Conservation (phyloP, 345 rosid genomes). For the Rhodamnia rubescens region DNA sequence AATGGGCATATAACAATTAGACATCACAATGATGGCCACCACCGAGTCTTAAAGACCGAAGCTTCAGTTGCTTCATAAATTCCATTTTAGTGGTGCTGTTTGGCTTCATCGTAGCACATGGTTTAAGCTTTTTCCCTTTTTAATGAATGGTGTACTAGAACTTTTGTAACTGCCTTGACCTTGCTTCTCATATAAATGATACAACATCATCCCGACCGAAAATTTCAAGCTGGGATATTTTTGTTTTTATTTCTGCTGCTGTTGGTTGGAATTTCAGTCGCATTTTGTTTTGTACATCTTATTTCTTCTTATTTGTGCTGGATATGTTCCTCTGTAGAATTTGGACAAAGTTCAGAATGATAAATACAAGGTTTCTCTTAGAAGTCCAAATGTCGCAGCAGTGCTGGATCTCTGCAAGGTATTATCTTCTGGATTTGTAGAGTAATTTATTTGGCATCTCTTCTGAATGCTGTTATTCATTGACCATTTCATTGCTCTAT, state of each 20-base stretch:
- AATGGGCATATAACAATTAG: not conserved
- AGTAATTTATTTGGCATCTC: not conserved
- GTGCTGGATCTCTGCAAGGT: constrained; percentile 88
- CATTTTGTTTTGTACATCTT: not conserved
- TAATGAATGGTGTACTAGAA: not conserved
- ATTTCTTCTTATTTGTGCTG: not conserved
- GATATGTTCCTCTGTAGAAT: constrained; percentile 36
- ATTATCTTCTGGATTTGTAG: constrained; percentile 4
- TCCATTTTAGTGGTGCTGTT: not conserved
- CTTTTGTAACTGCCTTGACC: not conserved
- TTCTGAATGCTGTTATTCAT: not conserved
- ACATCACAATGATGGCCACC: not conserved
- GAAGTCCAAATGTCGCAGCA: constrained; percentile 56
- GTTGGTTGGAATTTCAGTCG: not conserved
- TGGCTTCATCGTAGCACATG: not conserved
- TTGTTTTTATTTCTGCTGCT: not conserved
- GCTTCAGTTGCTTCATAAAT: not conserved
- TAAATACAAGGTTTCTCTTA: constrained; percentile 56
- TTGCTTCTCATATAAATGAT: not conserved
- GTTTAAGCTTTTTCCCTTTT: not conserved
- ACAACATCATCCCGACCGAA: not conserved
- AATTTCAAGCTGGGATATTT: not conserved
- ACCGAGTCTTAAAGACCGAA: not conserved
- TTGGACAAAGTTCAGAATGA: constrained; percentile 56
- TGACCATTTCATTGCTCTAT: not conserved